phyloP scores from a whole-genome alignment of 768 basidiomycete species.

The Boletus vermiculosoides region DNA sequence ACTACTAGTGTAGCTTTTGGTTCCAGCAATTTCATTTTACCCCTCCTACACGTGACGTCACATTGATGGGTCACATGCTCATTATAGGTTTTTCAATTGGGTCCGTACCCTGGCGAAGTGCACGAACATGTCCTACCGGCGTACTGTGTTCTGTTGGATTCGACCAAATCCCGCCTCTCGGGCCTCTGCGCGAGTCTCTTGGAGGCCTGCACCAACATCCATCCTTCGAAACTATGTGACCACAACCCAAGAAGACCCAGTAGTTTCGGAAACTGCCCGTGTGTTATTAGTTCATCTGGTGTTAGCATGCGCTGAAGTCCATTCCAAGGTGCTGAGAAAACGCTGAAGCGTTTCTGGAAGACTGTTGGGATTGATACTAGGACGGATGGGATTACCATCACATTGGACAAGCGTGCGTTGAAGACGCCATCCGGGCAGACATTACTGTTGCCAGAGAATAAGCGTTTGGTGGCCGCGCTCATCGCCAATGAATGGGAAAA shows the following conservation, averaged over 20 bases:
- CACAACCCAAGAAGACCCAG: constrained; percentile 39
- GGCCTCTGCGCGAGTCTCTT: neutral
- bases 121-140: constrained; percentile 8
- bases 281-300: constrained; percentile 19
- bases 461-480: constrained; percentile 72
- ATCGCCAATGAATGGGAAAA: constrained; percentile 98
- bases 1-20: neutral
- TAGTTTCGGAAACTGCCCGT: constrained; percentile 67
- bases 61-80: constrained; percentile 25
- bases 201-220: neutral
- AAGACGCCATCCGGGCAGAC: constrained; percentile 87
- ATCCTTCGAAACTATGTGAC: constrained; percentile 14
- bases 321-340: constrained; percentile 74
- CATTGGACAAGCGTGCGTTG: constrained; percentile 78
- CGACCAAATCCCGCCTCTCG: constrained; percentile 4
- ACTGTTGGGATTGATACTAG: constrained; percentile 72
- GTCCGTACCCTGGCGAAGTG: neutral
- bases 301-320: neutral
- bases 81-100: constrained; percentile 5
- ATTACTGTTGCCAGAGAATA: constrained; percentile 67
- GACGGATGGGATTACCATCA: constrained; percentile 54
- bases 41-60: constrained; percentile 24
- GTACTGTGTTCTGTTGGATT: constrained; percentile 5
- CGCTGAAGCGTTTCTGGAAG: constrained; percentile 93
- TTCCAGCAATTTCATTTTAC: neutral